A percentile compares a stretch with the other conserved stretches of the same genome.
These are phyloP conservation scores for Climacium dendroides DNA, from an alignment of 225 moss, liverwort and hornwort species.

Conservation along the genomic window DNA sequence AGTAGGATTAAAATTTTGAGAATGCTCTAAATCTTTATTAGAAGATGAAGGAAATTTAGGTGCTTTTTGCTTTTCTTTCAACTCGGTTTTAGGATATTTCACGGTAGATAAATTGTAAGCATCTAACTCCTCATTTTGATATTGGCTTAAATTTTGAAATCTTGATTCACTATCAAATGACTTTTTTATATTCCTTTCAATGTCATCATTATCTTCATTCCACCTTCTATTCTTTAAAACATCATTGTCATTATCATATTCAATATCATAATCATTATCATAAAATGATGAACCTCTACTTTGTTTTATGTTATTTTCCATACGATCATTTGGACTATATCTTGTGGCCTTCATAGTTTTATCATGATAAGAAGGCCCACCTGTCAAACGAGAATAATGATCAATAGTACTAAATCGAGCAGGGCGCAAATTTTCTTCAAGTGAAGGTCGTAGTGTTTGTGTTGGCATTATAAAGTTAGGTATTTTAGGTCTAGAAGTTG, in stretches of 20 bases:
- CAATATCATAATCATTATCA: neutral
- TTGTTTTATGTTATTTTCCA: neutral
- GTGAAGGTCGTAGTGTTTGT: neutral
- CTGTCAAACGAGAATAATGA: neutral
- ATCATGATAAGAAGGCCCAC: neutral
- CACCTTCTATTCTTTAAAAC: neutral
- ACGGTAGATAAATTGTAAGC: neutral
- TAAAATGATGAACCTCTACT: neutral
- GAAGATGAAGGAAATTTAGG: neutral
- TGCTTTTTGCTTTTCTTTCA: neutral
- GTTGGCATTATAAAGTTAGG: neutral
- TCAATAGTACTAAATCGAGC: neutral
- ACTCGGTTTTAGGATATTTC: neutral
- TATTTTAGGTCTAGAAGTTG: neutral
- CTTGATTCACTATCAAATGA: neutral
- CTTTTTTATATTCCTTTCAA: neutral
- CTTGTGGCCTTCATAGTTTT: neutral
- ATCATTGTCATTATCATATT: neutral
- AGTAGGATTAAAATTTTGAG: neutral
- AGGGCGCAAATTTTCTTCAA: neutral
- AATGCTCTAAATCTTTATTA: neutral
- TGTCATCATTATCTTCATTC: neutral
- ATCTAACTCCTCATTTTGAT: neutral
- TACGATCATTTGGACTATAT: neutral
- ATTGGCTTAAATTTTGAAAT: neutral